These are phyloP conservation scores for Casuarina equisetifolia DNA, from an alignment of 306 rosid species.

Conservation along the genomic window DNA sequence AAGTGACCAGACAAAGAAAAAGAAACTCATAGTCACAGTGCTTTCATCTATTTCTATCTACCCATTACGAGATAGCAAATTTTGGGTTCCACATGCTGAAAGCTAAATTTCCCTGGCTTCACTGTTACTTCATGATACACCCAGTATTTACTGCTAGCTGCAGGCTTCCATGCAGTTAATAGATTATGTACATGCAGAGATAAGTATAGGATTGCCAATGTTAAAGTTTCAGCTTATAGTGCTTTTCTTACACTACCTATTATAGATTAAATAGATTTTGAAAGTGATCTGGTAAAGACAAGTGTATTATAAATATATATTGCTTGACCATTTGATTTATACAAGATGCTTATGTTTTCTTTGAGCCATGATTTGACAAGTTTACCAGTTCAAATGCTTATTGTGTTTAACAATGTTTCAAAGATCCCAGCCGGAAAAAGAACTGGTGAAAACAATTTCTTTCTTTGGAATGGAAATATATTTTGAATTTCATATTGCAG, in stretches of 20 bases:
- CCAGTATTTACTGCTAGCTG: neutral
- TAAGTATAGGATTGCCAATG: neutral
- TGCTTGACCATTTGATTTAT: neutral
- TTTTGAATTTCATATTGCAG: constrained; percentile 41
- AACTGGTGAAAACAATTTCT: neutral
- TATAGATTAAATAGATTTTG: neutral
- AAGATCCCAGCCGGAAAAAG: neutral
- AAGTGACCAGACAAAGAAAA: neutral
- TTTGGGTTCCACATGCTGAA: neutral
- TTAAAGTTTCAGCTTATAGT: neutral
- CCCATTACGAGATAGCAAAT: neutral
- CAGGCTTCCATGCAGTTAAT: neutral
- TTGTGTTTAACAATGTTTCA: neutral
- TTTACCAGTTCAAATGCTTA: neutral
- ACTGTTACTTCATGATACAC: neutral
- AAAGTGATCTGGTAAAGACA: neutral
- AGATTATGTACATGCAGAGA: neutral
- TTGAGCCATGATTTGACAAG: neutral
- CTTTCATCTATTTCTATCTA: neutral
- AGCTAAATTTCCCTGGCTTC: neutral
- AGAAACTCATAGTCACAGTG: neutral
- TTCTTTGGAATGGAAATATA: neutral
- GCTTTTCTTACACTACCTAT: neutral
- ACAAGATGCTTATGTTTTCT: neutral
- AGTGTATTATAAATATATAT: neutral